Evolutionary conservation across 2,329 filamentous ascomycete species (phyloP), one percentile per base, ranked within the genome.

Genomic region (Botryosphaeria dothidea): DNA sequence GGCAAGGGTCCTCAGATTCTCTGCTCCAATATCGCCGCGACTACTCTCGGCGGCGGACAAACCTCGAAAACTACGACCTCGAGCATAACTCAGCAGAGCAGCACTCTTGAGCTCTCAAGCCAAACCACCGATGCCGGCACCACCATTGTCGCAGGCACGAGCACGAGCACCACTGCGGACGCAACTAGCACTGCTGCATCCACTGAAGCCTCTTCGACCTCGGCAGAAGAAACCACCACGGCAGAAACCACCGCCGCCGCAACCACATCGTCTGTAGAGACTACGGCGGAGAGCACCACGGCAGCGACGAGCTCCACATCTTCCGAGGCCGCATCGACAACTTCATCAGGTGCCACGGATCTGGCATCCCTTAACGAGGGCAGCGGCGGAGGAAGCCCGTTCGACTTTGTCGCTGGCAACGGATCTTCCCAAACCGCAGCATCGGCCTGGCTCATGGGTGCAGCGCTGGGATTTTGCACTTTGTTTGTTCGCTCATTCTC

Each of bases 311-410:
- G 61, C 34, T 38, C 45, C 25, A 25, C 60, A 7, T 21, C 61
- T 21, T 43, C 58, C 23, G 45, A 52, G 25, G 48, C 56, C 36
- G 61, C 64, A 43, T 57, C 67, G n/a, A 65, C 70, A 7, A 75
- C 69, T 5, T 60, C 56, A 11, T 60, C 56, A 4, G 9, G 36
- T 68, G 69, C 17, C 74, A 79, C 64, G 72, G 75, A 19, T 73
- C 73, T 9, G 77, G 73, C 57, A 67, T 72, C 21, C 73, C 25
- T 46, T 9, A 60, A 60, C 13, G 56, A 48, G 13, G 56, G 75
- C 27, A 78, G 75, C 13, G 79, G 79, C 21, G 79, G 80, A 17
- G 81, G 81, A n/a, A 80, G 77, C 61, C 81, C 80, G 4, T 82
- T 83, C 66, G 80, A 81, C 66, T 71, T 77, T n/a, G 43, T 48